Evolutionary conservation across 2,329 filamentous ascomycete species (phyloP).

Genomic region (Dactylellina cionopaga): DNA sequence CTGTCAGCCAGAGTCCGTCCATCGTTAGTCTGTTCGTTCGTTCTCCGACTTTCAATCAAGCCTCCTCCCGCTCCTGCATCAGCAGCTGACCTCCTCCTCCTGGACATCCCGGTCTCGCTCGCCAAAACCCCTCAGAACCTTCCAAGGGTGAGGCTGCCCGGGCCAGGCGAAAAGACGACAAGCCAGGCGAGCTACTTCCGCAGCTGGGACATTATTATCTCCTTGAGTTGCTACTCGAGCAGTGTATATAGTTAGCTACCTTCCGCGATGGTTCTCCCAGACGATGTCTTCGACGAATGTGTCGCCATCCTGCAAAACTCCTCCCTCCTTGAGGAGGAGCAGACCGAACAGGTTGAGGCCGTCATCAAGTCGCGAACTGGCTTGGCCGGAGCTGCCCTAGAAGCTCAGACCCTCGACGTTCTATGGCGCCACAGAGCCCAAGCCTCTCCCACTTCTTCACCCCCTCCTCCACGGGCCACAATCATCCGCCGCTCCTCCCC

Average conservation of each 20-base stretch:
- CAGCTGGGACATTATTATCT: no score
- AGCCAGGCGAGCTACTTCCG: no score
- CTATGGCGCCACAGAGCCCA: conserved; percentile 83
- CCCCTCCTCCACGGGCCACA: conserved; percentile 80
- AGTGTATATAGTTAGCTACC: no score
- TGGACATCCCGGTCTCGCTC: conserved; percentile 40
- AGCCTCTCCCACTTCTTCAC: conserved; percentile 77
- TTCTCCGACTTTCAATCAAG: neutral
- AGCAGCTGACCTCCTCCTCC: conserved; percentile 28
- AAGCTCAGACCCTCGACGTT: conserved; percentile 89
- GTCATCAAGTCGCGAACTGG: conserved; percentile 81
- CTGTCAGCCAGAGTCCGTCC: no score
- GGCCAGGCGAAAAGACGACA: neutral
- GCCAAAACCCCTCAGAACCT: conserved; percentile 37
- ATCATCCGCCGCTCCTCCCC: conserved; percentile 90
- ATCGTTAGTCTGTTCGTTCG: neutral
- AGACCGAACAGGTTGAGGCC: conserved; percentile 89
- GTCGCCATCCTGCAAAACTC: conserved; percentile 78
- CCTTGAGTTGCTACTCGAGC: no score
- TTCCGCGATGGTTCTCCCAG: conserved; percentile 68
- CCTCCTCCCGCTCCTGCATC: neutral
- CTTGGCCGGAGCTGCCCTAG: conserved; percentile 78
- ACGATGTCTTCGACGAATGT: conserved; percentile 91
- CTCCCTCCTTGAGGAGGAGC: conserved; percentile 82
- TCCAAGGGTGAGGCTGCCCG: neutral